A percentile compares a stretch with the other conserved stretches of the same genome.
Conservation (phyloP, 2,329 filamentous ascomycete species). For the Elsinoe perseae region DNA sequence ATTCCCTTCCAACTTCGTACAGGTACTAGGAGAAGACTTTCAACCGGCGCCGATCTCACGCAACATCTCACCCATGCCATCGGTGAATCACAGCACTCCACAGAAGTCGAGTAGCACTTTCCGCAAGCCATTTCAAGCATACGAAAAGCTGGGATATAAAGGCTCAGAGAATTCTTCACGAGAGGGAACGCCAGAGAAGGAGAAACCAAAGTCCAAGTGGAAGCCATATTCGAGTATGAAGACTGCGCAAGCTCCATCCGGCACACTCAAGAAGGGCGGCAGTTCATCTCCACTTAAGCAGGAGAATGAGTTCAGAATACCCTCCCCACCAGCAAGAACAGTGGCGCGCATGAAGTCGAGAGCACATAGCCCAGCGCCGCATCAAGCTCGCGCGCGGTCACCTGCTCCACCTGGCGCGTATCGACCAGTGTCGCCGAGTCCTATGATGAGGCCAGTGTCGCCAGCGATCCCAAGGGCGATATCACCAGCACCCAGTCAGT, state of each 20-base stretch:
- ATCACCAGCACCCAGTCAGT: constrained; percentile 37
- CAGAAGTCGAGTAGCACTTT: constrained; percentile 50
- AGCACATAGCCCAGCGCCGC: constrained; percentile 22
- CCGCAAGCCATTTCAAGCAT: constrained; percentile 59
- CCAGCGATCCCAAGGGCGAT: constrained; percentile 28
- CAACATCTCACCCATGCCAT: constrained; percentile 43
- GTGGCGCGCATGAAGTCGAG: constrained; percentile 19
- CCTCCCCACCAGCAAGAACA: constrained; percentile 27
- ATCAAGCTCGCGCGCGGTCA: constrained; percentile 22
- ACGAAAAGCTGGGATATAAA: constrained; percentile 34
- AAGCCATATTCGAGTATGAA: constrained; percentile 47
- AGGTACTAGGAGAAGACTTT: constrained; percentile 77
- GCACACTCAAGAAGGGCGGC: constrained; percentile 24
- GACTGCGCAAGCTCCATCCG: constrained; percentile 33
- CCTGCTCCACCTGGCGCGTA: constrained; percentile 19
- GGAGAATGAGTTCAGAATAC: constrained; percentile 27
- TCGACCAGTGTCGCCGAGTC: constrained; percentile 35
- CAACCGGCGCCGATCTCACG: constrained; percentile 58
- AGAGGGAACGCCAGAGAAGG: constrained; percentile 24
- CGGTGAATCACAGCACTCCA: constrained; percentile 44
- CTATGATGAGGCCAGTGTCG: constrained; percentile 26
- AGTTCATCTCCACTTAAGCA: constrained; percentile 20
- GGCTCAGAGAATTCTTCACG: constrained; percentile 21
- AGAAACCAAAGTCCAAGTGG: constrained; percentile 33
- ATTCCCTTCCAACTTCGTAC: constrained; percentile 96